Evolutionary conservation across 129 eudicot species (phyloP).

Genomic region (Rutidosis leptorrhynchoides): DNA sequence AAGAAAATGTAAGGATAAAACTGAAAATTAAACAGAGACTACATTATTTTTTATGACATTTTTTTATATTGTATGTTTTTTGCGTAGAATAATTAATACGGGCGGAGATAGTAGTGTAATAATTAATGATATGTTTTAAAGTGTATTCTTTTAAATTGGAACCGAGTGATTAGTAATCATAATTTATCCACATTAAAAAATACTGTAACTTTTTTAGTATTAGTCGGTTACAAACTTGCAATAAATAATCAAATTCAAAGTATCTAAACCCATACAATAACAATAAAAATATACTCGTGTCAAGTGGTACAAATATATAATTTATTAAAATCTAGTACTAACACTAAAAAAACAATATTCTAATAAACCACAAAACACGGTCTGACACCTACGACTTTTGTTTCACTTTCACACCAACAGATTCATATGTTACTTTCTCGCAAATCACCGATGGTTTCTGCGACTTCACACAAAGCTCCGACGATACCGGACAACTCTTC

Average conservation of each 20-base stretch:
- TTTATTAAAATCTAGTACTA: conserved; percentile 19
- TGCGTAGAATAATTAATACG: too few species aligned
- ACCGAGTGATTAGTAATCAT: too few species aligned
- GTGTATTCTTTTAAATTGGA: too few species aligned
- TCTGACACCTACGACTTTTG: conserved; percentile 58
- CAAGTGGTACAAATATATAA: conserved; percentile 19
- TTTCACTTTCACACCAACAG: conserved; percentile 54
- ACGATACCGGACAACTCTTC: conserved; percentile 54
- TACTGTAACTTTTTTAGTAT: neutral
- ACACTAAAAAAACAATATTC: conserved; percentile 8
- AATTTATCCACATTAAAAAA: neutral
- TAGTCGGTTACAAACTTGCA: neutral
- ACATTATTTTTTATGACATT: too few species aligned
- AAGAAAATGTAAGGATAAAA: too few species aligned
- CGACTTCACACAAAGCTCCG: conserved; percentile 62
- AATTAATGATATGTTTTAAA: too few species aligned
- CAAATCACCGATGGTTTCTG: conserved; percentile 78
- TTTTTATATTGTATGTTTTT: too few species aligned
- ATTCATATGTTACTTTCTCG: conserved; percentile 29
- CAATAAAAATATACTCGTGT: neutral
- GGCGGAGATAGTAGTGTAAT: too few species aligned
- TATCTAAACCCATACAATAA: conserved; percentile 6
- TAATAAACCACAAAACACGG: conserved; percentile 26
- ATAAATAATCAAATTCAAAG: neutral
- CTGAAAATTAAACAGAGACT: too few species aligned